Evolutionary conservation across 2,329 filamentous ascomycete genomes (phyloP), one percentile per base, ranked within the genome.

Genomic region (Huntiella decipiens): DNA sequence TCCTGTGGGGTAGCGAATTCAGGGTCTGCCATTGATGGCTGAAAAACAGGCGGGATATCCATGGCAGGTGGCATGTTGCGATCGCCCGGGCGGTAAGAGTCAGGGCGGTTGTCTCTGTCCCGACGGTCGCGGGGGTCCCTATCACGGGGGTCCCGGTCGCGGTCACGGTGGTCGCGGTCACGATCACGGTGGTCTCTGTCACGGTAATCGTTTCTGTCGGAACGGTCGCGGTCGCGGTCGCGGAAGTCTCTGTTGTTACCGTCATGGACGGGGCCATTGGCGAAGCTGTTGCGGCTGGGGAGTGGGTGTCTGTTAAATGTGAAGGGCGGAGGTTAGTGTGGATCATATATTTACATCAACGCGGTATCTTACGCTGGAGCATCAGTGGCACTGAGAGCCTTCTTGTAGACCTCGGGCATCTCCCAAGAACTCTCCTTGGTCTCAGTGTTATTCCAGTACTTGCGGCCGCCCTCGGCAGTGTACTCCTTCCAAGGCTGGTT

Each of bases 381-480:
- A 15, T 45, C 41, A 11, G 16, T 28, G n/a, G 75, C 72, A 44
- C 78, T 78, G 48, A 87, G 66, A 50, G 83, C 82, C 54, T 71
- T 71, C 57, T 82, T 85, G 63, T 87, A 87, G 51, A 66, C 75
- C 46, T 85, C 82, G 47, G 91, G 91, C 72, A 94, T 87, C 56
- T 87, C 81, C 91, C 91, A 98, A 31, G 82, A 85, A 60, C 86
- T 96, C 64, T 86, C 74, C 63, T 88, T 87, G 38, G 83, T 87
- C 61, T 92, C 81, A 32, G 79, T 82, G 61, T 98, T 91, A 61
- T 87, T 88, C 82, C 86, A 98, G 63, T 98, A 98, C 58, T 88
- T 84, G 55, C 79, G 77, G 40, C 88, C 91, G 52, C 84, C 82
- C 51, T 86, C 77, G 16, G 83, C 79, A 19, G 80, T 85, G 57